Evolutionary conservation across 108 stramenopile species (phyloP).

Genomic region (Pseudonitzschia delicatissima): DNA sequence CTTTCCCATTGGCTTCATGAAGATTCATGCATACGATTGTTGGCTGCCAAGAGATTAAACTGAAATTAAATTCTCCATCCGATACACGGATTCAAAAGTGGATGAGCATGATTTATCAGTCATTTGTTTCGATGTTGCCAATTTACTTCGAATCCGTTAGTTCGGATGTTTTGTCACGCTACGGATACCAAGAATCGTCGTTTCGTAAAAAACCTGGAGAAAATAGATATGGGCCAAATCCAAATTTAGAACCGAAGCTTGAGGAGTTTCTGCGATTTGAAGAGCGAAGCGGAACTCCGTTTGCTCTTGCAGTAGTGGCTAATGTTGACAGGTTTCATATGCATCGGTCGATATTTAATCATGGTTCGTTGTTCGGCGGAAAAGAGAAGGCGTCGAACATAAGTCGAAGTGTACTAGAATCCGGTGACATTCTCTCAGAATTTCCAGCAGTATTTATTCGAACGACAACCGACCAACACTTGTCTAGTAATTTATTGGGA

Average conservation of each 20-base stretch:
- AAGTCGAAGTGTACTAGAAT: not conserved
- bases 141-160: not conserved
- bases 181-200: constrained; percentile 2
- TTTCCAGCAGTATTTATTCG: not conserved
- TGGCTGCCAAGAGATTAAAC: not conserved
- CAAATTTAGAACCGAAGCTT: constrained; percentile 6
- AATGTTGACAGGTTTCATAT: not conserved
- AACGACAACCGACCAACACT: not conserved
- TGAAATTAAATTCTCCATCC: not conserved
- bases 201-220: constrained; percentile 2
- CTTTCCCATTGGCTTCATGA: no score
- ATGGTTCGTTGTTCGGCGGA: not conserved
- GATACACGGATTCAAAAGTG: constrained; percentile 1
- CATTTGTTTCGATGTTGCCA: not conserved
- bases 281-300: not conserved
- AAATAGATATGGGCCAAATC: not conserved
- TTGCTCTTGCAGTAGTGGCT: constrained; percentile 4
- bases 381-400: not conserved
- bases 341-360: not conserved
- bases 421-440: not conserved
- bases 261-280: constrained; percentile 7
- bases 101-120: constrained; percentile 4
- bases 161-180: not conserved
- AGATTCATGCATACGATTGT: constrained; percentile 7
- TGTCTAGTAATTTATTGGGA: not conserved